Conservation (phyloP, 2,329 filamentous ascomycete genomes). For the Karstenula rhodostoma region DNA sequence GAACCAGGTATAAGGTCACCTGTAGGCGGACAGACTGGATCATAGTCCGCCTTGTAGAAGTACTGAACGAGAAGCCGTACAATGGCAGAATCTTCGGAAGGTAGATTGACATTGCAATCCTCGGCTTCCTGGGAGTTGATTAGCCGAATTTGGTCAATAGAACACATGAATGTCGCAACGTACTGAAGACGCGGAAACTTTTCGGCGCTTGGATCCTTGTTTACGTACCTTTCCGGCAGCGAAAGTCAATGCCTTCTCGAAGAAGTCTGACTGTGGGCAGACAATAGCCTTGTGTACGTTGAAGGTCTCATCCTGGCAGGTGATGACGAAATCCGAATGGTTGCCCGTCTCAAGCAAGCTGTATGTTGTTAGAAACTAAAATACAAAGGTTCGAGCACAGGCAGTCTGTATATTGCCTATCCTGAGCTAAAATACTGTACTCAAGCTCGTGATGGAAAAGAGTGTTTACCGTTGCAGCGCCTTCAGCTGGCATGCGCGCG, state of each 20-base stretch:
- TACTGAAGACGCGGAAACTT: no score
- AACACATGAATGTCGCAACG: no score
- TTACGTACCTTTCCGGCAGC: constrained; percentile 17
- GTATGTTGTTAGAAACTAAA: no score
- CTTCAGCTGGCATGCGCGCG: no score
- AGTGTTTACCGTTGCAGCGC: no score
- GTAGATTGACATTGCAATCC: background rate
- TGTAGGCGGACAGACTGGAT: background rate
- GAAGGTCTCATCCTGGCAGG: constrained; percentile 15
- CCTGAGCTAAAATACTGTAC: no score
- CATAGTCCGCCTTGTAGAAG: background rate
- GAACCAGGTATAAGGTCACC: no score
- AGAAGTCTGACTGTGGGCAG: constrained; percentile 20
- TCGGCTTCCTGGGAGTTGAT: constrained; percentile 3
- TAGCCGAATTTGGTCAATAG: no score
- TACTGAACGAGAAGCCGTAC: background rate
- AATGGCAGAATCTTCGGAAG: background rate
- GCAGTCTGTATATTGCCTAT: no score
- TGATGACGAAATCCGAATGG: constrained; percentile 25
- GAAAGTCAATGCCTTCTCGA: constrained; percentile 19
- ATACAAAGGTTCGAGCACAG: no score
- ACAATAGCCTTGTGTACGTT: constrained; percentile 27
- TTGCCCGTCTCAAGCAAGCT: background rate
- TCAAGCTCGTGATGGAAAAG: no score
- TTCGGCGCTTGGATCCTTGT: no score